Percentiles rank a stretch among this genome's conserved stretches.
phyloP scores from a whole-genome alignment of 305 asterid species.

The Salvia sclarea region DNA sequence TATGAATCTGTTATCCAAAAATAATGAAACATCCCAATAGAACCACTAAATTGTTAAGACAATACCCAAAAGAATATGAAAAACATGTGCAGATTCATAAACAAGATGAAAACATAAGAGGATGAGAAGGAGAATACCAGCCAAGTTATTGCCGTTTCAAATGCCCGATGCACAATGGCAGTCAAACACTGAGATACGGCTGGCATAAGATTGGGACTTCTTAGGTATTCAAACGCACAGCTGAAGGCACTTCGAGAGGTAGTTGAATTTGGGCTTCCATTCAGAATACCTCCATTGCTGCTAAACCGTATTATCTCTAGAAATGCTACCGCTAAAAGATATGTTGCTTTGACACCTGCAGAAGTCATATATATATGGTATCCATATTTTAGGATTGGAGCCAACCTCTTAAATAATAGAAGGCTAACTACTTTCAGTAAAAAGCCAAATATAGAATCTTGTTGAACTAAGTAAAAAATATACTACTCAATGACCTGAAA shows the following conservation, averaged over 20 bases:
- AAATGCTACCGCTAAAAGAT: conserved; percentile 96
- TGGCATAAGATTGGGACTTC: conserved; percentile 90
- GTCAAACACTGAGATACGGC: conserved; percentile 98
- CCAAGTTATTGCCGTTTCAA: conserved; percentile 86
- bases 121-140: conserved; percentile 62
- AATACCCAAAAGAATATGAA: background rate
- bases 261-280: conserved; percentile 66
- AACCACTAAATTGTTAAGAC: conserved; percentile 16
- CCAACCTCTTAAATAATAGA: conserved; percentile 29
- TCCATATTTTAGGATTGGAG: conserved; percentile 24
- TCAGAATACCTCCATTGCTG: conserved; percentile 98
- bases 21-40: conserved; percentile 19
- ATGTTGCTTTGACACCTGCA: conserved; percentile 98
- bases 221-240: conserved; percentile 94
- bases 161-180: conserved; percentile 88
- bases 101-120: conserved; percentile 18
- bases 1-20: background rate
- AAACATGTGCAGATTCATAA: conserved; percentile 15
- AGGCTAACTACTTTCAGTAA: conserved; percentile 21
- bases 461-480: conserved; percentile 16
- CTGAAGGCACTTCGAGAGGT: conserved; percentile 95
- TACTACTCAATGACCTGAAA: conserved; percentile 64
- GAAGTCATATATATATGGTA: conserved; percentile 35
- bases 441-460: conserved; percentile 29
- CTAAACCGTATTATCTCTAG: conserved; percentile 94